phyloP scores from a whole-genome alignment of 2,329 filamentous ascomycete genomes.

The Fusarium napiforme region DNA sequence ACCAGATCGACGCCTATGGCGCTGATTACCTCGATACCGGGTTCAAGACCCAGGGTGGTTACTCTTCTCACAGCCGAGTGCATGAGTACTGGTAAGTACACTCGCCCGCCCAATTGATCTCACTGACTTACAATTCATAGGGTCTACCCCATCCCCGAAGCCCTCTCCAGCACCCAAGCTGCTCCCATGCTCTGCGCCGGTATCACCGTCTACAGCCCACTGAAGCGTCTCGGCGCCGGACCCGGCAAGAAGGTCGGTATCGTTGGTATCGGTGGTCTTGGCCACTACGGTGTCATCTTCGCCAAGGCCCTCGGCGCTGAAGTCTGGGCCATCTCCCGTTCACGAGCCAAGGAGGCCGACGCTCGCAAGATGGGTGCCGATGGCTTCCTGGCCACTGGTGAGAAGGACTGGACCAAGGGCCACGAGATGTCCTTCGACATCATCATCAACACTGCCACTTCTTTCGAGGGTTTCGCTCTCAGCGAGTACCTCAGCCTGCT shows the following conservation, averaged over 20 bases:
- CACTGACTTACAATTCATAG: constrained; percentile 46
- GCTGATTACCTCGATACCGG: constrained; percentile 61
- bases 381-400: constrained; percentile 67
- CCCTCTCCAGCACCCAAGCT: constrained; percentile 68
- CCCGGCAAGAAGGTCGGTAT: constrained; percentile 84
- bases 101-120: neutral
- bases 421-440: constrained; percentile 77
- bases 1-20: constrained; percentile 61
- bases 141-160: constrained; percentile 80
- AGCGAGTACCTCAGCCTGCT: constrained; percentile 79
- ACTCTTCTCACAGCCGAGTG: constrained; percentile 51
- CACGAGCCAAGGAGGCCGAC: constrained; percentile 69
- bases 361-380: constrained; percentile 68
- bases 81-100: constrained; percentile 59
- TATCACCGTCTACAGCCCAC: constrained; percentile 81
- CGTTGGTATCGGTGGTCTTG: constrained; percentile 77
- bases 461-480: constrained; percentile 74
- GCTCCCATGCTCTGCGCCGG: constrained; percentile 89
- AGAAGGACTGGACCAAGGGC: constrained; percentile 66
- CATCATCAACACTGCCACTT: constrained; percentile 79
- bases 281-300: constrained; percentile 77
- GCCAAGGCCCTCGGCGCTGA: constrained; percentile 74
- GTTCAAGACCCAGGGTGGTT: constrained; percentile 69
- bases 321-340: constrained; percentile 70
- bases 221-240: constrained; percentile 79